Conservation (phyloP, 2,329 filamentous ascomycete genomes). For the Hyphodiscus sp. region DNA sequence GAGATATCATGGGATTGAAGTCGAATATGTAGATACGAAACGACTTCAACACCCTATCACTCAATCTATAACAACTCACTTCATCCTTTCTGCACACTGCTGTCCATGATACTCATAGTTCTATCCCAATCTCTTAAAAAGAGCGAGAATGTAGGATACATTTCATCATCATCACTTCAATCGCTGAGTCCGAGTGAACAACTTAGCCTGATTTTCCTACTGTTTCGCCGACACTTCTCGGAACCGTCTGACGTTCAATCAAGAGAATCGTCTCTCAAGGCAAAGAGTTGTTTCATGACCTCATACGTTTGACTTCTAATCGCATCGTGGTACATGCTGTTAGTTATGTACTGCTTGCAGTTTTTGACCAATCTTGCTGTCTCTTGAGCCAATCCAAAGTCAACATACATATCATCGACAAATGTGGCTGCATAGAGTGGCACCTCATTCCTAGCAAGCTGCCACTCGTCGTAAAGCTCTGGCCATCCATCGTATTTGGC, state of each 20-base stretch:
- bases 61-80: too few species aligned
- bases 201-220: too few species aligned
- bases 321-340: conserved; percentile 81
- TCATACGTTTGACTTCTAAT: conserved; percentile 68
- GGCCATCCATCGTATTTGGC: conserved; percentile 67
- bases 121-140: too few species aligned
- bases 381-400: conserved; percentile 64
- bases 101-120: too few species aligned
- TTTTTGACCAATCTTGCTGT: conserved; percentile 70
- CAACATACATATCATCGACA: conserved; percentile 88
- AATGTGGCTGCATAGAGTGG: conserved; percentile 83
- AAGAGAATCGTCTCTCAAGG: conserved; percentile 62
- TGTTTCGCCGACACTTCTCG: too few species aligned
- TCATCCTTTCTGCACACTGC: too few species aligned
- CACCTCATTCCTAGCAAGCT: conserved; percentile 69
- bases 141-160: too few species aligned
- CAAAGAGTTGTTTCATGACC: conserved; percentile 70
- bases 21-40: neutral
- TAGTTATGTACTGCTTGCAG: conserved; percentile 78
- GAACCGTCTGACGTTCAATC: conserved; percentile 34
- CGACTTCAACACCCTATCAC: too few species aligned
- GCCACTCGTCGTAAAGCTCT: conserved; percentile 65
- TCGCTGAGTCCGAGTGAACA: too few species aligned
- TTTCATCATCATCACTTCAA: too few species aligned
- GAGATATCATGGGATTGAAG: conserved; percentile 26